Percentiles rank a stretch among this genome's conserved stretches.
phyloP scores from a whole-genome alignment of 345 rosid genomes.

The Hypericum perforatum region DNA sequence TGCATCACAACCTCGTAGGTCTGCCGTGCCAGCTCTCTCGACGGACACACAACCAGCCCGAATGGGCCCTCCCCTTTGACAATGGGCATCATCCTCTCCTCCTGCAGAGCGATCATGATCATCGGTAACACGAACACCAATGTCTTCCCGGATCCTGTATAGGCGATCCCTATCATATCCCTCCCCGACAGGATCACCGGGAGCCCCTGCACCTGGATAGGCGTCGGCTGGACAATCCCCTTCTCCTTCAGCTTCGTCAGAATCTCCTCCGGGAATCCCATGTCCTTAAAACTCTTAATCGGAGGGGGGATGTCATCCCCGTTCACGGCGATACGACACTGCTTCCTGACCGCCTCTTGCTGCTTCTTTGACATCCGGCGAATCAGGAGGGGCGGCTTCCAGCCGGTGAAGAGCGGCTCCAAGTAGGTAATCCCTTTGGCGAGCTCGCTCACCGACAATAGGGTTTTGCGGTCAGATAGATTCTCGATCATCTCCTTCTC shows the following conservation, averaged over 20 bases:
- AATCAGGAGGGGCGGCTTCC: constrained; percentile 73
- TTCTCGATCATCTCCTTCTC: constrained; percentile 95
- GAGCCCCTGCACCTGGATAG: constrained; percentile 1
- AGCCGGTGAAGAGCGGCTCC: constrained; percentile 68
- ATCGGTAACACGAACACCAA: not conserved
- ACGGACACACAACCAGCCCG: constrained; percentile 4
- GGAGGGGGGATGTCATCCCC: constrained; percentile 89
- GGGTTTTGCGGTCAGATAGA: constrained; percentile 67
- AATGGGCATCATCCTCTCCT: constrained; percentile 1
- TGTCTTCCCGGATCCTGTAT: not conserved
- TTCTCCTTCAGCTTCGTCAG: not conserved
- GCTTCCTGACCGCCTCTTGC: constrained; percentile 62
- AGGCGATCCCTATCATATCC: constrained; percentile 3
- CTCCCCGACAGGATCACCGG: constrained; percentile 3
- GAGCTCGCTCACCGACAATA: constrained; percentile 80
- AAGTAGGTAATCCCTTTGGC: constrained; percentile 84
- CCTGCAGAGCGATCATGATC: constrained; percentile 1
- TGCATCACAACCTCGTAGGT: not conserved
- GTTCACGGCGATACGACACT: constrained; percentile 82
- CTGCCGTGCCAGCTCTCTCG: not conserved
- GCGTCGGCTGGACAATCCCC: constrained; percentile 6
- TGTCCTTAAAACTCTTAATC: constrained; percentile 65
- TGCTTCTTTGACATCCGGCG: constrained; percentile 53
- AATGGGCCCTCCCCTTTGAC: not conserved
- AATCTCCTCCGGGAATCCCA: constrained; percentile 34